Evolutionary conservation across 1,284 basidiomycete genomes (phyloP).

Genomic region (Phlebopus sp.): DNA sequence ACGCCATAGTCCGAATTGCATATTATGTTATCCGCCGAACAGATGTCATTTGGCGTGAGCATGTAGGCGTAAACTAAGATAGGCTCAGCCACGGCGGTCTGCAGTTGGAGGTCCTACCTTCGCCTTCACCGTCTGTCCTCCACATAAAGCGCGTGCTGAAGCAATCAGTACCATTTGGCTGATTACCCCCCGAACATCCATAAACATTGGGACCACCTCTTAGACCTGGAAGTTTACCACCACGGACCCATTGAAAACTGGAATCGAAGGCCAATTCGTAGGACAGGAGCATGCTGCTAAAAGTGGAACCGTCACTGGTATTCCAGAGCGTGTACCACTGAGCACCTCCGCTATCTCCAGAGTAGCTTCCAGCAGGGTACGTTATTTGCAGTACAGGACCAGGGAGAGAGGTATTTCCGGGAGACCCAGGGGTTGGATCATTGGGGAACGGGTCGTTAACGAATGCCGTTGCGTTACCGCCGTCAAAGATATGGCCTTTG

Average conservation of each 20-base stretch:
- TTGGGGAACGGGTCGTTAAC: slow-evolving; percentile 64
- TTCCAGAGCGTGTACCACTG: slow-evolving; percentile 70
- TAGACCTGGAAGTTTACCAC: slow-evolving; percentile 70
- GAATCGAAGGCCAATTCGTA: slow-evolving; percentile 72
- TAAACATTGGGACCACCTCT: slow-evolving; percentile 59
- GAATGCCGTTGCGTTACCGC: slow-evolving; percentile 52
- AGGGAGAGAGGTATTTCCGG: slow-evolving; percentile 22
- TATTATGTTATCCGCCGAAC: slow-evolving; percentile 50
- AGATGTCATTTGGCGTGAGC: slow-evolving; percentile 53
- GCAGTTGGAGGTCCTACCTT: slow-evolving; percentile 49
- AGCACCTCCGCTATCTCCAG: slow-evolving; percentile 57
- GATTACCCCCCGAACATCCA: slow-evolving; percentile 64
- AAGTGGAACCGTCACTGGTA: slow-evolving; percentile 46
- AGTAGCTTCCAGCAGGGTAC: slow-evolving; percentile 61
- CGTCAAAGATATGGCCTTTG: slow-evolving; percentile 59
- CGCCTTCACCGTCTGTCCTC: slow-evolving; percentile 58
- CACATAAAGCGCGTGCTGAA: slow-evolving; percentile 76
- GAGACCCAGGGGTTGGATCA: slow-evolving; percentile 37
- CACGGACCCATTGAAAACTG: slow-evolving; percentile 68
- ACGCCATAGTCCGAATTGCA: slow-evolving; percentile 72
- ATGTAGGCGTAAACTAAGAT: slow-evolving; percentile 64
- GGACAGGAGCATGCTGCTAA: slow-evolving; percentile 61
- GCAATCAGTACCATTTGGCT: slow-evolving; percentile 56
- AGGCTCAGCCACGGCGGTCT: not conserved
- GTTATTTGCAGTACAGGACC: slow-evolving; percentile 60